These are phyloP conservation scores for Cyberlindnera misumaiensis DNA, from an alignment of 805 yeast species.

Conservation along the genomic window DNA sequence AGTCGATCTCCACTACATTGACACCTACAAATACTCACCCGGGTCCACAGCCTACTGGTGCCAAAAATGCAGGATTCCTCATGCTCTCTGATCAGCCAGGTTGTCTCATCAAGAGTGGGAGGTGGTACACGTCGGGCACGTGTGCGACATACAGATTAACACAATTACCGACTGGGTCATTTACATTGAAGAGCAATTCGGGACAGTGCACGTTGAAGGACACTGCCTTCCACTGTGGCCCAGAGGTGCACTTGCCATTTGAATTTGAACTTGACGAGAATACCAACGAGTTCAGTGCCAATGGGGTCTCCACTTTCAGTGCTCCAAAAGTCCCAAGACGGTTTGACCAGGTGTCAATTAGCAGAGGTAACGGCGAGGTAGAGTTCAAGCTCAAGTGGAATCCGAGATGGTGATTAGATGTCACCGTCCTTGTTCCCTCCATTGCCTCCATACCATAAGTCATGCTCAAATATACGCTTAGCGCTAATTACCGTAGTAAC, in stretches of 20 bases:
- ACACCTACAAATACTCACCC: slow-evolving; percentile 21
- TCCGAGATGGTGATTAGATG: background rate
- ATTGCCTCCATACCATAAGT: too few species aligned
- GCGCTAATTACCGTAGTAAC: background rate
- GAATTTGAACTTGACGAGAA: slow-evolving; percentile 12
- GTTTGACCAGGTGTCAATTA: slow-evolving; percentile 39
- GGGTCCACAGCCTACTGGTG: slow-evolving; percentile 24
- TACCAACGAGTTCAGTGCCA: slow-evolving; percentile 7
- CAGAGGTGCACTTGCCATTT: slow-evolving; percentile 51
- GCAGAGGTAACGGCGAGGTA: slow-evolving; percentile 34
- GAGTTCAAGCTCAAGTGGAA: slow-evolving; percentile 26
- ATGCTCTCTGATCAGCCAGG: slow-evolving; percentile 50
- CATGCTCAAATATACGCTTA: background rate
- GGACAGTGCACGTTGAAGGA: slow-evolving; percentile 63
- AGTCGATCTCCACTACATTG: slow-evolving; percentile 15
- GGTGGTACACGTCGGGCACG: slow-evolving; percentile 74
- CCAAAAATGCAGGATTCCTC: slow-evolving; percentile 37
- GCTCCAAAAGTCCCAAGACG: slow-evolving; percentile 20
- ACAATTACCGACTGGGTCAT: slow-evolving; percentile 36
- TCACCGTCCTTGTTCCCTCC: too few species aligned
- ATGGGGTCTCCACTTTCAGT: slow-evolving; percentile 11
- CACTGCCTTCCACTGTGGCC: slow-evolving; percentile 25
- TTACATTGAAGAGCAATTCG: slow-evolving; percentile 56
- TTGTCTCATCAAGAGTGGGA: slow-evolving; percentile 80
- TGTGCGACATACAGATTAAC: slow-evolving; percentile 69